Evolutionary conservation across 169 alveolate genomes (phyloP).

Genomic region (Babesia gibsoni): DNA sequence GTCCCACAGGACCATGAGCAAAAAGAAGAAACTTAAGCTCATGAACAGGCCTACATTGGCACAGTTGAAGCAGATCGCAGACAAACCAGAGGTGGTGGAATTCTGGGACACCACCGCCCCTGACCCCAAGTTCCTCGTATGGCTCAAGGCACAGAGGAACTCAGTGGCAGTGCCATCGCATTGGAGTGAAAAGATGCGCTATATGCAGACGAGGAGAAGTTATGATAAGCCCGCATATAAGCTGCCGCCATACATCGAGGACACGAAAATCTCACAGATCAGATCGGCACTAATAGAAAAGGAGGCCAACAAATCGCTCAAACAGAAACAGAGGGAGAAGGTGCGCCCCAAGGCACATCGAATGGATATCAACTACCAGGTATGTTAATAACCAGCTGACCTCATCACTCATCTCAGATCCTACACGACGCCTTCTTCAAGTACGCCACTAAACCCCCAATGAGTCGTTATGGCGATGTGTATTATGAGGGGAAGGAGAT

Average conservation of each 20-base stretch:
- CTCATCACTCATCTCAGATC: constrained; percentile 60
- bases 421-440: constrained; percentile 98
- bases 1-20: constrained; percentile 54
- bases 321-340: constrained; percentile 95
- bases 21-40: constrained; percentile 38
- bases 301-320: constrained; percentile 91
- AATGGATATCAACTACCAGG: constrained; percentile 94
- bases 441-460: constrained; percentile 92
- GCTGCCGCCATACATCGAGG: constrained; percentile 91
- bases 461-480: constrained; percentile 94
- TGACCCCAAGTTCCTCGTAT: constrained; percentile 93
- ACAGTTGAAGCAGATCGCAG: constrained; percentile 68
- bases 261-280: constrained; percentile 85
- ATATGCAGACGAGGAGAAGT: constrained; percentile 93
- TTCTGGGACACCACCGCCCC: constrained; percentile 94
- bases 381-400: not conserved
- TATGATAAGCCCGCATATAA: constrained; percentile 91
- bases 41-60: constrained; percentile 65
- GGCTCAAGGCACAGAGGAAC: constrained; percentile 91
- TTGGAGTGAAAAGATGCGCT: constrained; percentile 96
- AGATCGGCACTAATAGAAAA: constrained; percentile 88
- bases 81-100: constrained; percentile 88
- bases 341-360: constrained; percentile 96
- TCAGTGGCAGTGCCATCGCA: constrained; percentile 97
- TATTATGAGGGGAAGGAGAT: constrained; percentile 98